Evolutionary conservation across 257 asterid genomes (phyloP).

Genomic region (Solanum sejunctum): DNA sequence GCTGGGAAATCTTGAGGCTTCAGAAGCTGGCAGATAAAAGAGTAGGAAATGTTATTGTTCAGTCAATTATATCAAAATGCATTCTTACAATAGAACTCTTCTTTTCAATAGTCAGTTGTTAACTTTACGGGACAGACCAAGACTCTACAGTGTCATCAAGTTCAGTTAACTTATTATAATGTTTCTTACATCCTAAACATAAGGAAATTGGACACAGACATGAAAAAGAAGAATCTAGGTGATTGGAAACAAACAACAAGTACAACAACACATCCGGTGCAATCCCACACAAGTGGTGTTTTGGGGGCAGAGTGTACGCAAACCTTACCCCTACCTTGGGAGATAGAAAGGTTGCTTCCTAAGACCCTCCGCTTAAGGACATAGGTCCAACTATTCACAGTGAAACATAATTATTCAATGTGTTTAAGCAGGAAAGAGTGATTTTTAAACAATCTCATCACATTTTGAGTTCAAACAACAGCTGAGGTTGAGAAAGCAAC

Average conservation of each 20-base stretch:
- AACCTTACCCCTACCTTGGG: rapidly evolving
- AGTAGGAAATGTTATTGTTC: background rate
- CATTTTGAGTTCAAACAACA: background rate
- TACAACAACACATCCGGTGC: background rate
- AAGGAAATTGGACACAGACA: background rate
- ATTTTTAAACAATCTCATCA: background rate
- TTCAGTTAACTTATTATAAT: background rate
- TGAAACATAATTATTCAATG: background rate
- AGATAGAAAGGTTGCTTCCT: background rate
- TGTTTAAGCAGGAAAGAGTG: background rate
- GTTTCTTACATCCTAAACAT: background rate
- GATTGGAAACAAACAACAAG: background rate
- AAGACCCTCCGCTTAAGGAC: background rate
- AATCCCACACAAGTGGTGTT: background rate
- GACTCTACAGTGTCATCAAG: background rate
- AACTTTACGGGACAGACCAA: background rate
- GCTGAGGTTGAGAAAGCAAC: background rate
- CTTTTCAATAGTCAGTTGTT: background rate
- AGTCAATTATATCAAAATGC: background rate
- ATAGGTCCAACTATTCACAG: background rate
- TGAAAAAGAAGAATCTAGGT: background rate
- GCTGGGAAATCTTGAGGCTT: constrained; percentile 33
- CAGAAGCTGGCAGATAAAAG: constrained; percentile 15
- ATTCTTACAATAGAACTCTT: background rate
- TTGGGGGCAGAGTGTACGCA: background rate